A percentile compares a stretch with the other conserved stretches of the same genome.
These are phyloP conservation scores for Suillus fuscotomentosus DNA, from an alignment of 768 basidiomycete genomes.

Conservation along the genomic window DNA sequence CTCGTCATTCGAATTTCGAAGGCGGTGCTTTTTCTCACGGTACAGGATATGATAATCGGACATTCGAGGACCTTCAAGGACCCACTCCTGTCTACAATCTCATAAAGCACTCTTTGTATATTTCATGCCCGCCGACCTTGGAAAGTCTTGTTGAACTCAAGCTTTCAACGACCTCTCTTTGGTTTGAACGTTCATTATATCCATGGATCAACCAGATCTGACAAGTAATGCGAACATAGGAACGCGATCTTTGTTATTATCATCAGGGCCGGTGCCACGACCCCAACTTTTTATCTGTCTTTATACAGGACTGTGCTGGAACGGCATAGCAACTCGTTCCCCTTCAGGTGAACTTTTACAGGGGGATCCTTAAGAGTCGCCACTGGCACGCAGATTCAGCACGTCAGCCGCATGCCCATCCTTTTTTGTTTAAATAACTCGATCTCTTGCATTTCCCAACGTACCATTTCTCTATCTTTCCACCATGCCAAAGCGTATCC, in stretches of 20 bases:
- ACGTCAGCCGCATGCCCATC: constrained; percentile 2
- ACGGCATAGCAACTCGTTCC: neutral
- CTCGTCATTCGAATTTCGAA: neutral
- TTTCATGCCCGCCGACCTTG: neutral
- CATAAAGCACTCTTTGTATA: neutral
- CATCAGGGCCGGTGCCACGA: neutral
- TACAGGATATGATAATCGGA: neutral
- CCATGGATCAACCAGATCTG: neutral
- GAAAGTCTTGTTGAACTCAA: neutral
- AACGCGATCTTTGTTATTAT: neutral
- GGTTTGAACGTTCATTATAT: neutral
- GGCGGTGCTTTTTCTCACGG: neutral
- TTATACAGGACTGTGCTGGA: neutral
- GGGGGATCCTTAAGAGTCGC: neutral
- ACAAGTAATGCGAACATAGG: neutral
- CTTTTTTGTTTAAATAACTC: neutral
- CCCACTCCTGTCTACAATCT: neutral
- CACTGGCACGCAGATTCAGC: constrained; percentile 1
- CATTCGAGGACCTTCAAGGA: neutral
- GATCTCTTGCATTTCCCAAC: neutral
- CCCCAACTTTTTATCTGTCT: neutral
- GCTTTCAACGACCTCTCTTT: neutral
- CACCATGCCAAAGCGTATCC: constrained; percentile 41
- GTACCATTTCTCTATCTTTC: neutral
- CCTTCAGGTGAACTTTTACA: neutral